Percentiles rank a stretch among this genome's conserved stretches.
Conservation (phyloP, 2,329 filamentous ascomycete genomes). For the Trichophyton benhamiae region DNA sequence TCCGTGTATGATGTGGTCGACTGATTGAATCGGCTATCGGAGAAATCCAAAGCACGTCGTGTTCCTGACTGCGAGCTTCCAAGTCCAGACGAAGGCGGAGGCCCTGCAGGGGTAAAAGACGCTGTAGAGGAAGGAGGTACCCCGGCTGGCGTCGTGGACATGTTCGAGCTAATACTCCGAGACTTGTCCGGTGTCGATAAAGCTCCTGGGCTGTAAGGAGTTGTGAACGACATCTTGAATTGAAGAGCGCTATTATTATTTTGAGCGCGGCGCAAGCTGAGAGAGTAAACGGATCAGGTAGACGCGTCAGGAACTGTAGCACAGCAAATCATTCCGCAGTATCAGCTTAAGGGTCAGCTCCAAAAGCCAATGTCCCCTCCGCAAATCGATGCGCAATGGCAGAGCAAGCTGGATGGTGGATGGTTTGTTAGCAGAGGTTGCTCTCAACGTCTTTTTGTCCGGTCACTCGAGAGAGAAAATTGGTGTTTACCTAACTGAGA, state of each 20-base stretch:
- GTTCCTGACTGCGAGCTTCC: constrained; percentile 39
- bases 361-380: not conserved
- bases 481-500: not conserved
- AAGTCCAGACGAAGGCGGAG: constrained; percentile 34
- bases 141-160: constrained; percentile 48
- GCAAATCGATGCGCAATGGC: not conserved
- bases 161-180: constrained; percentile 27
- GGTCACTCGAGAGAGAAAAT: not conserved
- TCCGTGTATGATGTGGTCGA: constrained; percentile 25
- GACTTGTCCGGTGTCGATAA: constrained; percentile 30
- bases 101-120: constrained; percentile 47
- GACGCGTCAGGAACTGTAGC: not conserved
- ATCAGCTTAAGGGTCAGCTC: not conserved
- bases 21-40: constrained; percentile 28
- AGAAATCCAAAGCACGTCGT: constrained; percentile 20
- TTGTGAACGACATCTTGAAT: constrained; percentile 23
- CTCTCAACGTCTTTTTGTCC: too few relatives aligned
- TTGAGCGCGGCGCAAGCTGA: not conserved
- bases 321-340: not conserved
- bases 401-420: not conserved
- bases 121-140: constrained; percentile 37
- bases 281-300: not conserved
- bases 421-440: too few relatives aligned
- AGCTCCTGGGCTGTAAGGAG: constrained; percentile 25
- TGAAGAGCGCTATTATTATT: not conserved